A percentile compares a stretch with the other conserved stretches of the same genome.
Evolutionary conservation across 169 alveolate species (phyloP).

Genomic region (Cryptosporidium ryanae): DNA sequence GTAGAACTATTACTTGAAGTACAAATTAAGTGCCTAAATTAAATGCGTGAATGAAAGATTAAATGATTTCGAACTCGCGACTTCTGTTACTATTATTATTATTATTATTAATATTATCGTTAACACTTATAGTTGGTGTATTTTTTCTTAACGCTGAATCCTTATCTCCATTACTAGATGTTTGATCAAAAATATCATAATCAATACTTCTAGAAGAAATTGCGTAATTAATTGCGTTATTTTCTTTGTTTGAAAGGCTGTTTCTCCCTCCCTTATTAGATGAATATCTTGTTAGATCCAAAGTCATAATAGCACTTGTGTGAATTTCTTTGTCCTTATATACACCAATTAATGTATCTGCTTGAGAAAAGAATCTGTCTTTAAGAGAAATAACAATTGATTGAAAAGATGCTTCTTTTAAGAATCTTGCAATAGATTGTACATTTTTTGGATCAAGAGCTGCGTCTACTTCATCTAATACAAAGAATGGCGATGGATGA

Average conservation of each 20-base stretch:
- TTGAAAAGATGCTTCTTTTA: conserved; percentile 83
- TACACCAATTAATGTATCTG: conserved; percentile 88
- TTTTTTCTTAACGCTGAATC: not conserved
- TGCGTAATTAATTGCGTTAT: not conserved
- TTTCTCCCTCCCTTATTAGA: not conserved
- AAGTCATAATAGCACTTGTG: conserved; percentile 81
- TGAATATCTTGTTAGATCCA: conserved; percentile 76
- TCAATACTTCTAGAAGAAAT: conserved; percentile 21
- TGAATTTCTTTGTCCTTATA: conserved; percentile 78
- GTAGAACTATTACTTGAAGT: conserved; percentile 27
- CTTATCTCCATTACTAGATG: not conserved
- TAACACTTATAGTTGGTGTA: not conserved
- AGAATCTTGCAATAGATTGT: conserved; percentile 81
- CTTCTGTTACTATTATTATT: not conserved
- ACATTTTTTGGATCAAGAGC: conserved; percentile 90
- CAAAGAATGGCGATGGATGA: conserved; percentile 90
- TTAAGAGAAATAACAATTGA: conserved; percentile 88
- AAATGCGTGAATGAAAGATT: not conserved
- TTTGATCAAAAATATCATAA: conserved; percentile 4
- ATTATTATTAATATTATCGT: not conserved
- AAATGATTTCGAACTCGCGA: not conserved
- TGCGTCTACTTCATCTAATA: conserved; percentile 95
- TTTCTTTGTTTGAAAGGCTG: not conserved
- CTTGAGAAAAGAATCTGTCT: conserved; percentile 85
- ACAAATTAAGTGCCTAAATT: not conserved